Base-by-base conservation (phyloP, 345 rosid species). In the Bruguiera sexangula region DNA sequence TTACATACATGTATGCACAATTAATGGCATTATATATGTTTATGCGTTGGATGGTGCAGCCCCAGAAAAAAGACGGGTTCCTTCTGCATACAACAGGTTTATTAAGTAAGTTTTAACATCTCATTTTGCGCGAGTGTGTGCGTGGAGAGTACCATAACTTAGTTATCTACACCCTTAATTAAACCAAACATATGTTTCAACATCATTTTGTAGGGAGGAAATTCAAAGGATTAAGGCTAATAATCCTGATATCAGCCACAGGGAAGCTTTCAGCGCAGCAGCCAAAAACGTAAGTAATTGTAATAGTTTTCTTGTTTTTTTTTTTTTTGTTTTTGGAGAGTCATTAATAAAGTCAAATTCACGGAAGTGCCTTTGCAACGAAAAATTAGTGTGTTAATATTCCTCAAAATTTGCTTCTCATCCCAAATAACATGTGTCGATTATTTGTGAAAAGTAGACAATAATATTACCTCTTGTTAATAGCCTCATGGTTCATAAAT, bases 211-310 rank as follows among this genome's bases (percentile, higher is more conserved):
- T 76, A 92, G 97, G 81, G 97, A 92, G 78, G 97, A 92, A 82
- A 92, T 92, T 32, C 96, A 92, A 81, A 87, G 97, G 85, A 92
- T 92, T 65, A 92, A 92, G 79, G 87, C 97, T 62, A 76, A 88
- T 63, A 92, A 92, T 79, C 97, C 97, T 36, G 89, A 89, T 31
- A 92, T 92, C 75, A 92, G 87, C 78, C 97, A 92, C 78, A 88
- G 93, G 65, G 97, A 92, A 81, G 97, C 97, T 46, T 92, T 92
- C 66, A 92, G 97, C 85, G 84, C 96, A 18, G 97, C 97, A 52
- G 97, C 97, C 1, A 92, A 92, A 83, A 92, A 92, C 75, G 97
- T 89, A 89, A 87, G 89, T 60, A 19, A 6, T 19, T 51, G 21
- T 6, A n/a, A 16, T 51, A 6, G 19, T 9, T 54, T 50, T 27